These are phyloP conservation scores for Globisporangium carolinianum DNA, from an alignment of 352 stramenopile genomes.

Conservation along the genomic window DNA sequence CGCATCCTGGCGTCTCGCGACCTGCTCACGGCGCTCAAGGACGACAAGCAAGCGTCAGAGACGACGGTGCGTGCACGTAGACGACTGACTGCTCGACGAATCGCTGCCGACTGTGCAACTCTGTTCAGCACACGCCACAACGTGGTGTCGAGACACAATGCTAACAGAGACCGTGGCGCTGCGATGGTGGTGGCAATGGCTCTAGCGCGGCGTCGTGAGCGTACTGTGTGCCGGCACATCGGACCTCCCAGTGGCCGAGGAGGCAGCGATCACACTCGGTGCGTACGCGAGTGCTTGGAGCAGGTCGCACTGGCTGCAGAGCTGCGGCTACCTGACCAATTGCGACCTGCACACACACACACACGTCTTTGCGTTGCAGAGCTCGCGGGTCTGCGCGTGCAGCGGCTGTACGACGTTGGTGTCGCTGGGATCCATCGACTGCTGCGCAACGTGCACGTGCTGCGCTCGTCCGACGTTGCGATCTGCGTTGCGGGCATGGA, in stretches of 20 bases:
- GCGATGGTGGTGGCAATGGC: too few species aligned
- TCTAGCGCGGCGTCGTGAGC: constrained; percentile 15
- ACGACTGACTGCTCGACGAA: too few species aligned
- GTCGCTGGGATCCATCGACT: constrained; percentile 93
- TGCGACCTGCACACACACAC: neutral
- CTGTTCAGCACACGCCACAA: too few species aligned
- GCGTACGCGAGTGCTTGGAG: neutral
- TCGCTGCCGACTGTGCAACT: too few species aligned
- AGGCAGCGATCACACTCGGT: constrained; percentile 92
- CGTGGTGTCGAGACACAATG: too few species aligned
- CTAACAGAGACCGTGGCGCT: too few species aligned
- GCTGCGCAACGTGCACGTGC: constrained; percentile 75
- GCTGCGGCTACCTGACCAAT: neutral
- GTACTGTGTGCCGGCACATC: constrained; percentile 95
- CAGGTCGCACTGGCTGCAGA: neutral
- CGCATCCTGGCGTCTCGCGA: constrained; percentile 62
- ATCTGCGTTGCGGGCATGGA: constrained; percentile 98
- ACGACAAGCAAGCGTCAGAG: neutral
- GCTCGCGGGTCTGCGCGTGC: constrained; percentile 80
- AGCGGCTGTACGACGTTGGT: constrained; percentile 89
- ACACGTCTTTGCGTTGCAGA: constrained; percentile 32
- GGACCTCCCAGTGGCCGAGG: constrained; percentile 94
- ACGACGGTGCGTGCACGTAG: neutral
- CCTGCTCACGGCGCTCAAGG: constrained; percentile 2
- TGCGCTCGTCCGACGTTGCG: constrained; percentile 87